Evolutionary conservation across 768 basidiomycete species (phyloP), one percentile per base, ranked within the genome.

Genomic region (Leccinum subgranulosum): DNA sequence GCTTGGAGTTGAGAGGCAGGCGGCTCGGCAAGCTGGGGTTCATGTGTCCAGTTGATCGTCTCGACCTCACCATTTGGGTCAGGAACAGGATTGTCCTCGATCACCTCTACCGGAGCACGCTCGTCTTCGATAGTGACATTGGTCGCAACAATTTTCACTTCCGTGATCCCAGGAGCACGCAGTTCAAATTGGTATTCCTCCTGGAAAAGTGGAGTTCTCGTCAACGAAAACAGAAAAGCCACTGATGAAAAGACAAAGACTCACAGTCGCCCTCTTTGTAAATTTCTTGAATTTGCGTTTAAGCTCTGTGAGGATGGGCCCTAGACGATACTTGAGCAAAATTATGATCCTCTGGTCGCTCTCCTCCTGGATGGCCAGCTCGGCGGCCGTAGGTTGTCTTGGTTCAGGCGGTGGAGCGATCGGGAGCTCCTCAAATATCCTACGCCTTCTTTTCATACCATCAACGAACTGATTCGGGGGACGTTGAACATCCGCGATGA

Each of bases 211-310:
- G 41, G 6, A n/a, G 21, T 49, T 19, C 8, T 51, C 59, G 58
- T 70, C 33, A 58, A 62, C 34, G 31, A 56, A 53, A n/a, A 11
- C 12, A 21, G 39, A 57, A 6, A 2, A 1, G 31, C 23, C 17
- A 48, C 25, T 0, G 27, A 21, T 28, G 49, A 29, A 53, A 49
- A 56, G 53, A 17, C 23, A 31, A 7, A 33, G 5, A 77, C 86
- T 68, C 64, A 94, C 94, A 59, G 78, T 78, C 45, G 90, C 88
- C 36, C 81, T 76, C 74, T 93, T 93, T 0, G 86, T 88, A 68
- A 97, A 95, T 63, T 89, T 80, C 79, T 94, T 93, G 70, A 88
- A 94, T 75, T 94, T 94, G 70, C 92, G 84, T 77, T 92, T 94
- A 64, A 99, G 76, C 69, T 98, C 94, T 2, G 82, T 83, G 52